Base-by-base conservation (phyloP, 75 land plant species). In the Sequoia sempervirens region DNA sequence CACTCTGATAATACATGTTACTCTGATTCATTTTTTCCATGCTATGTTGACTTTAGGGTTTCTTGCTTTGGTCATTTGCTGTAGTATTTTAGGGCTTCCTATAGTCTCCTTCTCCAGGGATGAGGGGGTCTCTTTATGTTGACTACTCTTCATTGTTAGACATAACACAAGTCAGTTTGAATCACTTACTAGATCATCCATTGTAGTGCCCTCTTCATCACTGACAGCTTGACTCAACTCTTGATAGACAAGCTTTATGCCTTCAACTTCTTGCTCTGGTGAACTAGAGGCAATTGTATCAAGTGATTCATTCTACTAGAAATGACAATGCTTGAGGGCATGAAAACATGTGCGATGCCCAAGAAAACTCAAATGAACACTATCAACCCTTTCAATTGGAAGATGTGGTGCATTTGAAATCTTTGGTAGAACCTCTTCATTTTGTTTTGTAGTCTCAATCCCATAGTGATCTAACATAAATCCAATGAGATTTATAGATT, bases 261-360 rank as follows among this genome's bases (percentile, higher is more conserved):
- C 99, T 86, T 98, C 99, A 61, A 98, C 99, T 82, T 94, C 94
- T 98, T 98, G 96, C 74, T 97, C 99, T 45, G 95, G 96, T 32
- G 96, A 91, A 20, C 96, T 96, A 81, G 83, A 86, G n/a, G 89
- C 85, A 84, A 97, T 97, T n/a, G 91, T 92, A 86, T 96, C 98
- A 69, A 97, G 84, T 74, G 99, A 98, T 87, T 96, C 99, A 90
- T 91, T 96, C 99, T 98, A 73, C 85, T 61, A 6, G n/a, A 5
- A 61, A 61, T 52, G 84, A 82, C 84, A 89, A 79, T 80, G 91
- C 83, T 79, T 83, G 75, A 2, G 87, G 4, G 37, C 81, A 80
- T 8, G 88, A 88, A 50, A 87, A 52, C 37, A 84, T 46, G 43
- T 64, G 80, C 50, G 90, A 85, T 36, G 91, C 96, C 86, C 84